Conservation (phyloP, 257 asterid genomes). For the Ehretia macrophylla region DNA sequence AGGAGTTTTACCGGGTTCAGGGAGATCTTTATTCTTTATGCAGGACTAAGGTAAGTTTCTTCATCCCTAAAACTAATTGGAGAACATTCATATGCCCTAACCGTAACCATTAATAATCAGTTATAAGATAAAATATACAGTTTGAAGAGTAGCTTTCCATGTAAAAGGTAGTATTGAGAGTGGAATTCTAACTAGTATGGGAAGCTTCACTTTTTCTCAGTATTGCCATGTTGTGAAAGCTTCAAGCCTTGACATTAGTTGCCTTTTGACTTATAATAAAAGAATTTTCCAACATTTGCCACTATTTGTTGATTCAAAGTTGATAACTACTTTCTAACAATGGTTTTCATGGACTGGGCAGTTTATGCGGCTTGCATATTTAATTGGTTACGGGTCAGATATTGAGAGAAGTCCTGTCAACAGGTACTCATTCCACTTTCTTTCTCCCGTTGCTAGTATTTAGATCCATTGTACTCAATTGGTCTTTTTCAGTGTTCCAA, state of each 20-base stretch:
- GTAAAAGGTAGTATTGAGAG: neutral
- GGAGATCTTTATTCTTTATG: constrained; percentile 89
- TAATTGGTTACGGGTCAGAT: constrained; percentile 85
- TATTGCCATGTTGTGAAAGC: neutral
- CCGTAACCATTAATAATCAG: neutral
- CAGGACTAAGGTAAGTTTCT: constrained; percentile 74
- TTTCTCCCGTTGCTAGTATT: neutral
- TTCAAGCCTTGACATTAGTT: neutral
- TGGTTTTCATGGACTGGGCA: constrained; percentile 44
- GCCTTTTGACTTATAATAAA: neutral
- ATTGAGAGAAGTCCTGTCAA: constrained; percentile 92
- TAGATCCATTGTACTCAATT: neutral
- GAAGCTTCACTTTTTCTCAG: neutral
- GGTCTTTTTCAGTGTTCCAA: neutral
- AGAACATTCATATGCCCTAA: neutral
- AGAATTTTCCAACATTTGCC: neutral
- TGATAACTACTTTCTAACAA: constrained; percentile 15
- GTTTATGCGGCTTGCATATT: constrained; percentile 96
- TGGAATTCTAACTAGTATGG: neutral
- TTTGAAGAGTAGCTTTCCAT: neutral
- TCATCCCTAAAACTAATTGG: constrained; percentile 6
- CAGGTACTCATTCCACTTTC: constrained; percentile 47
- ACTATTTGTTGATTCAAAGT: neutral
- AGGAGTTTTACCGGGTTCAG: constrained; percentile 84
- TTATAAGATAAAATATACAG: neutral